Evolutionary conservation across 2,329 filamentous ascomycete genomes (phyloP), one percentile per base, ranked within the genome.

Genomic region (Colletotrichum tanaceti): DNA sequence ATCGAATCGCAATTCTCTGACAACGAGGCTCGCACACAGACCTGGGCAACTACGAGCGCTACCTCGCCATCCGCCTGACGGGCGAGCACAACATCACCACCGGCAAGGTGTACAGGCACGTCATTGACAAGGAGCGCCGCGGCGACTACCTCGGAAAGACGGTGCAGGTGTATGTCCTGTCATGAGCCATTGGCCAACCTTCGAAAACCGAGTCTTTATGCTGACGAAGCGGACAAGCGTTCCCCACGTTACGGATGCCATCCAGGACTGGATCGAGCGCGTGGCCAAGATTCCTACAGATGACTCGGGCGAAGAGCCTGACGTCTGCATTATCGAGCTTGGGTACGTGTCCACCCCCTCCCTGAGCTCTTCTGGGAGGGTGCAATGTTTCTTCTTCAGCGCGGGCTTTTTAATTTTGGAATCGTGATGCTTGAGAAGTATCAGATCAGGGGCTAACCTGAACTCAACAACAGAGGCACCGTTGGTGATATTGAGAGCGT

Each of bases 21-120:
- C 66, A 60, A 44, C 13, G 55, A 46, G 63, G 50, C 63, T 66
- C 62, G 55, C 18, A 53, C 43, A 60, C 55, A 14, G 86, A 89
- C 73, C 80, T 89, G 52, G 86, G 86, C 22, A 87, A 87, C 76
- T 88, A 87, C 73, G 85, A 87, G 68, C 77, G 80, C 43, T 97
- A 97, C 77, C 89, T 97, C 63, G 90, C 91, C 75, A 90, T 95
- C 72, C 92, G 90, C 63, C 86, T 98, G 70, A 93, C 89, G 10
- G 86, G 90, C 70, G 94, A 97, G 74, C 93, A 95, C 84, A 98
- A 98, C 81, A 97, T 99, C 80, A 99, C 96, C 4, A 97, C 95
- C 6, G 96, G 96, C 77, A 98, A 98, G 84, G 93, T 98, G 73
- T 98, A 98, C 82, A 87, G 93, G 76, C 89, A 92, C 75, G 94